A percentile compares a stretch with the other conserved stretches of the same genome.
These are phyloP conservation scores for Narthecium ossifragum DNA, from an alignment of 106 monocot genomes.

Conservation along the genomic window DNA sequence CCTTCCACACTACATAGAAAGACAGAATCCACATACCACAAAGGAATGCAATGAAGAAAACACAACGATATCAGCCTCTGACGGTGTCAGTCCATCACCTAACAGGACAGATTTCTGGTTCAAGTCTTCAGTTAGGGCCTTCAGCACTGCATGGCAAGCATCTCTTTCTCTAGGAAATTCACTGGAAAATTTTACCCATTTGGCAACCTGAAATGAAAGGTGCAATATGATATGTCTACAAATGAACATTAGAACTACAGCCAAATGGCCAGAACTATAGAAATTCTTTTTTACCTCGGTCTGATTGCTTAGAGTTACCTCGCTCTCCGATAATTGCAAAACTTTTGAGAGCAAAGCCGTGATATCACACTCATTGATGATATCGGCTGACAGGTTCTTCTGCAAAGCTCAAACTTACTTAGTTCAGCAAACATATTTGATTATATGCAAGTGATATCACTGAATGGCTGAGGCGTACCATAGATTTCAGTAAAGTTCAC, in stretches of 20 bases:
- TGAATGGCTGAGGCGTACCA: too few relatives aligned
- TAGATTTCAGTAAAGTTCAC: not conserved
- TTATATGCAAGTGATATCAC: too few relatives aligned
- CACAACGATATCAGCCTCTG: slow-evolving; percentile 73
- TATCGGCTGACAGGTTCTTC: slow-evolving; percentile 23
- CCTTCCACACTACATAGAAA: too few relatives aligned
- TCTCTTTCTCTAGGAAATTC: slow-evolving; percentile 37
- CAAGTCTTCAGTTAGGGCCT: slow-evolving; percentile 59
- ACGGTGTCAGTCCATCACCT: slow-evolving; percentile 51
- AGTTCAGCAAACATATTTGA: not conserved
- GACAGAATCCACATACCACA: slow-evolving; percentile 38
- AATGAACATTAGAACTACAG: not conserved
- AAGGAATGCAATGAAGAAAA: slow-evolving; percentile 62
- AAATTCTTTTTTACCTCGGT: slow-evolving; percentile 47
- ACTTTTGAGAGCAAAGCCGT: slow-evolving; percentile 28
- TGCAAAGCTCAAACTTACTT: slow-evolving; percentile 4
- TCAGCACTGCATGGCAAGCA: slow-evolving; percentile 20
- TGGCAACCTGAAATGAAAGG: slow-evolving; percentile 43
- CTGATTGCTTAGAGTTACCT: slow-evolving; percentile 19
- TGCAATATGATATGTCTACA: not conserved
- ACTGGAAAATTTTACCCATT: slow-evolving; percentile 64
- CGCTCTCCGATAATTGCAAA: slow-evolving; percentile 14
- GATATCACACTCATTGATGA: slow-evolving; percentile 27
- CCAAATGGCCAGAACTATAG: not conserved
- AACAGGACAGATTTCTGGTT: slow-evolving; percentile 53